phyloP scores from a whole-genome alignment of 202 grass and related monocot genomes.

The Musa balbisiana region DNA sequence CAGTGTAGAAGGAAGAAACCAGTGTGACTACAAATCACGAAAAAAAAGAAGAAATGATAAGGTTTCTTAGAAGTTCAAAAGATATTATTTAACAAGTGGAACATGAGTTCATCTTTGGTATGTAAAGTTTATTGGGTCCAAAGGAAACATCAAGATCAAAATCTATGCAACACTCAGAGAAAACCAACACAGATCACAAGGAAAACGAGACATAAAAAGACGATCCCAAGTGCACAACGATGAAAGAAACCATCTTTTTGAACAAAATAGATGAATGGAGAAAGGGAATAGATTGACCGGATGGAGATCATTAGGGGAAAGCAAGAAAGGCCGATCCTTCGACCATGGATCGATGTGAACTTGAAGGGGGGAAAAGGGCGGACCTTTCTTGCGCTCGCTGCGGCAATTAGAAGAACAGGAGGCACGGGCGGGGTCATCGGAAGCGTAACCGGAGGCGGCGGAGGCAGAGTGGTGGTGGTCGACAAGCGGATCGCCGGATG shows the following conservation, averaged over 20 bases:
- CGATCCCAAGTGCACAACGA: background rate
- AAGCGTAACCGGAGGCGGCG: constrained; percentile 42
- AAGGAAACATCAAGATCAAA: too few relatives aligned
- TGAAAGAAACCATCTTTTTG: background rate
- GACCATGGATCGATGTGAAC: background rate
- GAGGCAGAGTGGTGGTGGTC: background rate
- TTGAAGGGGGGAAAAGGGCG: background rate
- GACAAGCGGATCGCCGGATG: constrained; percentile 6
- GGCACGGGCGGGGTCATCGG: constrained; percentile 61
- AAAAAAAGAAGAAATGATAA: background rate
- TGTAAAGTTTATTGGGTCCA: too few relatives aligned
- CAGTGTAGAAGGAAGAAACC: background rate
- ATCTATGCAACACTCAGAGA: too few relatives aligned
- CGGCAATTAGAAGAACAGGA: constrained; percentile 69
- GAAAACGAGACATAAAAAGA: too few relatives aligned
- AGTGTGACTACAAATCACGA: background rate
- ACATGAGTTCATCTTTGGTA: too few relatives aligned
- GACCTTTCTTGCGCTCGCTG: constrained; percentile 82
- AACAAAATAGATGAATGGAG: background rate
- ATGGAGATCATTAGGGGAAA: background rate
- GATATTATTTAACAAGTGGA: too few relatives aligned
- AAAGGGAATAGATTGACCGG: background rate
- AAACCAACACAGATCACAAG: too few relatives aligned
- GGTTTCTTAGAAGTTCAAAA: too few relatives aligned
- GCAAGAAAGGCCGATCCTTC: background rate